Evolutionary conservation across 805 yeast genomes (phyloP).

Genomic region (Saccharomyces jurei): DNA sequence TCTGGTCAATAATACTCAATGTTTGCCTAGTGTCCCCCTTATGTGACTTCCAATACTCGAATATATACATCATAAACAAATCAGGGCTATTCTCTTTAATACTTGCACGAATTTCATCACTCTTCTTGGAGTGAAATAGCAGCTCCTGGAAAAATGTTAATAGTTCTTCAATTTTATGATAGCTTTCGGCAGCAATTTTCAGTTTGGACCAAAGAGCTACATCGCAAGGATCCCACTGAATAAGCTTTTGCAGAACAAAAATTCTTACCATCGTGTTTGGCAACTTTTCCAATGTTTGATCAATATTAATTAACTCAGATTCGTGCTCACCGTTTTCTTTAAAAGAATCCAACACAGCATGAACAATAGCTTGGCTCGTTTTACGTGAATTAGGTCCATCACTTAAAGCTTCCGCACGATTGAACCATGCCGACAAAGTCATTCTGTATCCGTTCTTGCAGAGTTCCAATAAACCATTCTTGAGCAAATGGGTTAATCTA

Average conservation of each 20-base stretch:
- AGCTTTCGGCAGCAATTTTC: constrained; percentile 30
- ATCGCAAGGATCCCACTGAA: constrained; percentile 41
- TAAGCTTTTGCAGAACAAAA: constrained; percentile 36
- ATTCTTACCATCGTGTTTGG: constrained; percentile 28
- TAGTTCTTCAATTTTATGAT: constrained; percentile 27
- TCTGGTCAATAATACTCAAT: constrained; percentile 42
- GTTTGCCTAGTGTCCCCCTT: constrained; percentile 45
- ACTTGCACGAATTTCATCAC: constrained; percentile 1
- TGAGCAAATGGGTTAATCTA: constrained; percentile 7
- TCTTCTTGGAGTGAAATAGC: constrained; percentile 22
- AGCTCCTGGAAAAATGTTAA: constrained; percentile 47
- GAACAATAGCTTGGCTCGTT: constrained; percentile 45
- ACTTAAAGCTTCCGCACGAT: constrained; percentile 48
- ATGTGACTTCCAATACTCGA: constrained; percentile 48
- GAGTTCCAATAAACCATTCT: constrained; percentile 43
- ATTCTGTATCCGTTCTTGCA: constrained; percentile 34
- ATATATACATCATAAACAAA: constrained; percentile 63
- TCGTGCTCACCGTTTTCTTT: constrained; percentile 25
- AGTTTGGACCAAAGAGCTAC: constrained; percentile 43
- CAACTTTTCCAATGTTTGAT: constrained; percentile 7
- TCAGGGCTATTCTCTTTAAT: constrained; percentile 42
- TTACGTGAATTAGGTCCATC: constrained; percentile 30
- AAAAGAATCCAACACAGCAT: constrained; percentile 32
- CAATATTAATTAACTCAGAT: constrained; percentile 13
- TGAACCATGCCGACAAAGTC: constrained; percentile 44